A percentile compares a stretch with the other conserved stretches of the same genome.
phyloP scores from a whole-genome alignment of 2,329 filamentous ascomycete genomes.

The Incumbomyces lentus region DNA sequence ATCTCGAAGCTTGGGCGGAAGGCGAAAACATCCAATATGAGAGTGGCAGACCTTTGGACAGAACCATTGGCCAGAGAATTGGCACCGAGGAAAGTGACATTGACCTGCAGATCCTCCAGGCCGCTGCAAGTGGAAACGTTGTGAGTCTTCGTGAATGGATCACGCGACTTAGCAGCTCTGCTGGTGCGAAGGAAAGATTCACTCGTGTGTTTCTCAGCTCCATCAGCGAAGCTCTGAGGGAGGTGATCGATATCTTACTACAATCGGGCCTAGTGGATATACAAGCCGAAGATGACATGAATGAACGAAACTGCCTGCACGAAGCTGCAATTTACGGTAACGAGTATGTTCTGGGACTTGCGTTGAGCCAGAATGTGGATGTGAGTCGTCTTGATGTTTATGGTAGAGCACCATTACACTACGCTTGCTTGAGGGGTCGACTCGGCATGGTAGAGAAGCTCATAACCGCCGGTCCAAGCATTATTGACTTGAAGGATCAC shows the following conservation, averaged over 20 bases:
- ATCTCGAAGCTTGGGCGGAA: conserved; percentile 93
- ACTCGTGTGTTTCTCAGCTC: conserved; percentile 85
- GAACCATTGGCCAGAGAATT: conserved; percentile 29
- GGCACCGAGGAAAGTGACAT: conserved; percentile 81
- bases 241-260: conserved; percentile 65
- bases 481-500: conserved; percentile 81
- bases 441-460: conserved; percentile 72
- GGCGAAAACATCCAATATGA: conserved; percentile 86
- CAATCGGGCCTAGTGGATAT: conserved; percentile 76
- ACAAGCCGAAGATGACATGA: conserved; percentile 94
- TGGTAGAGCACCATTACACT: conserved; percentile 84
- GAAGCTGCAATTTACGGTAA: conserved; percentile 94
- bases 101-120: conserved; percentile 78
- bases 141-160: conserved; percentile 71
- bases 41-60: conserved; percentile 33
- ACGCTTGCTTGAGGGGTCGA: conserved; percentile 88
- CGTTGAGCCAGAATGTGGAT: conserved; percentile 64
- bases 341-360: conserved; percentile 63
- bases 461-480: conserved; percentile 57
- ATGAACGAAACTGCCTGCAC: conserved; percentile 90
- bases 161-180: conserved; percentile 53
- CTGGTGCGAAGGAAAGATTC: conserved; percentile 61
- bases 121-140: conserved; percentile 70
- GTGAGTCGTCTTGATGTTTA: conserved; percentile 82
- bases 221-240: conserved; percentile 71